Base-by-base conservation (phyloP, 305 asterid species). In the Solanum hybrid region DNA sequence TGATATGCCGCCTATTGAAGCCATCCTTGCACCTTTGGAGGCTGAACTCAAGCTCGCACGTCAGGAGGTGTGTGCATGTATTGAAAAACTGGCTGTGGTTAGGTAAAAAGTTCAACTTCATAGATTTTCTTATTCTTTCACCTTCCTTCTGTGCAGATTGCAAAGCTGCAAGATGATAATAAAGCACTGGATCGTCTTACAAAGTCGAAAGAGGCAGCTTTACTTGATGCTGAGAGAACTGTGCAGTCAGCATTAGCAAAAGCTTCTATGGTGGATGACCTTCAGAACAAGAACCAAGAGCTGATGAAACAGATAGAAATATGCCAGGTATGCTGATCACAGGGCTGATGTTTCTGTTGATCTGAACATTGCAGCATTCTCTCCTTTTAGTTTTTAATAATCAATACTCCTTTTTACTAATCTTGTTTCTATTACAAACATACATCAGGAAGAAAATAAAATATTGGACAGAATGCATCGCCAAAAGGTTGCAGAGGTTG, bases 1-100 rank as follows among this genome's bases (percentile, higher is more conserved):
- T 91, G 99, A 97, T 90, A 97, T 97, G 99, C 99, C 99, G 91
- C 99, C 99, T 29, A 96, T 97, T 92, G 99, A 97, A 95, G 99
- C 99, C 64, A 96, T 97, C 88, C 93, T 97, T 90, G 99, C 99
- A 78, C 99, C 99, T 76, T 90, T 97, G 94, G 99, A 97, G 93
- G 99, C 99, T 89, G 99, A 97, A 88, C 96, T 96, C 90, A 97
- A 96, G 94, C 96, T 97, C 86, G 98, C 99, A 88, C 94, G 99
- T 36, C 99, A 94, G 90, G 99, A 97, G 98, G 99, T 97, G 87
- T 87, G 91, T 89, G 87, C 69, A 79, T 76, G 72, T 79, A 88
- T 89, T 77, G 88, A 6, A 66, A 79, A 87, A 71, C 85, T 77
- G 85, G 73, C 78, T 87, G 81, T 85, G 71, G 17, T 91, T 27